A percentile compares a stretch with the other conserved stretches of the same genome.
These are phyloP conservation scores for Agrocybe chaxingu DNA, from an alignment of 768 basidiomycete species.

Conservation along the genomic window DNA sequence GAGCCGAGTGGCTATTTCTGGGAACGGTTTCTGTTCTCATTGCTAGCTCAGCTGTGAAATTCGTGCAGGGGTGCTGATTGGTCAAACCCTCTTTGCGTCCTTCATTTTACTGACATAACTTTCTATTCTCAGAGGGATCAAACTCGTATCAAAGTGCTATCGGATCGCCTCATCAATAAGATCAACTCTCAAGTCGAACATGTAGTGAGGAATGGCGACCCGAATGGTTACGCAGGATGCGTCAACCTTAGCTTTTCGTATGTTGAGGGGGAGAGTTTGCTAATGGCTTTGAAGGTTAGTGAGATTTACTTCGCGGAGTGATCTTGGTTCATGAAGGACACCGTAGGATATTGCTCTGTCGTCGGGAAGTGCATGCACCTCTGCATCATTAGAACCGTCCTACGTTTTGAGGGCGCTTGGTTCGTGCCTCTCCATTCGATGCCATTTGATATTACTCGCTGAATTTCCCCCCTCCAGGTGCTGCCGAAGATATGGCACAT, in stretches of 20 bases:
- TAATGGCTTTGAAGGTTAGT: conserved; percentile 91
- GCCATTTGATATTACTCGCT: not conserved
- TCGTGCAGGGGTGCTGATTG: conserved; percentile 94
- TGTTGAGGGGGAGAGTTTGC: conserved; percentile 93
- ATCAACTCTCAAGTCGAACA: conserved; percentile 85
- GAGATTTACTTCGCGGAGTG: no score
- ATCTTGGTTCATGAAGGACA: not conserved
- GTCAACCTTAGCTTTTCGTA: conserved; percentile 95
- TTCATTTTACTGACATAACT: conserved; percentile 5
- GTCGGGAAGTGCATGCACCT: conserved; percentile 97
- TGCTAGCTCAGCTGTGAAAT: conserved; percentile 56
- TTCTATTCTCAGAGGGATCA: conserved; percentile 66
- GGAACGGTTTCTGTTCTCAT: conserved; percentile 9
- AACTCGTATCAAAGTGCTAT: conserved; percentile 64
- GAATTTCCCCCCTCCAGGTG: conserved; percentile 45
- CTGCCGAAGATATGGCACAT: conserved; percentile 99
- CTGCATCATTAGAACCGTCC: conserved; percentile 96
- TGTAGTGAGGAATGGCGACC: conserved; percentile 93
- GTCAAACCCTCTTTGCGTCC: not conserved
- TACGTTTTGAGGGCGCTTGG: conserved; percentile 96
- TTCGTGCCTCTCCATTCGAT: conserved; percentile 22
- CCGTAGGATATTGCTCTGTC: conserved; percentile 91
- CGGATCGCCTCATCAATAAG: conserved; percentile 75
- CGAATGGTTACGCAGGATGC: conserved; percentile 91
- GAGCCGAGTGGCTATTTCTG: conserved; percentile 43